A percentile compares a stretch with the other conserved stretches of the same genome.
phyloP scores from a whole-genome alignment of 2,329 filamentous ascomycete species.

The Alternaria sp. region DNA sequence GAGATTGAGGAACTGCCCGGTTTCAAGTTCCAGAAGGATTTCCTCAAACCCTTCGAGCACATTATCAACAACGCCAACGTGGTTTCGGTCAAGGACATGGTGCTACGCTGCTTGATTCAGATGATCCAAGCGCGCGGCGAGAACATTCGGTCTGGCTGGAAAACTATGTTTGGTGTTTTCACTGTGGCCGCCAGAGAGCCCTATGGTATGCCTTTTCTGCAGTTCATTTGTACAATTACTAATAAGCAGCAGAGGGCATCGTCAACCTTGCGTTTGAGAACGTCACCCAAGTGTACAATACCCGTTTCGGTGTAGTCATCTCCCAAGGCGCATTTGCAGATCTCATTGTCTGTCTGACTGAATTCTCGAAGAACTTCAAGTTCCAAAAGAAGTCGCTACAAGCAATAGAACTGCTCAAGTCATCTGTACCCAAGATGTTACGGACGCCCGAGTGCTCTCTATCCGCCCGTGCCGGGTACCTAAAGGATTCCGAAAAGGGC shows the following conservation, averaged over 20 bases:
- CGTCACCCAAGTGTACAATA: slow-evolving; percentile 93
- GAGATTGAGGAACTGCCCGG: slow-evolving; percentile 96
- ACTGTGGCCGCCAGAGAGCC: slow-evolving; percentile 92
- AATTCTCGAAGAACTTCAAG: slow-evolving; percentile 97
- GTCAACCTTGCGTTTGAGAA: slow-evolving; percentile 98
- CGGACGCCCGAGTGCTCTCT: slow-evolving; percentile 94
- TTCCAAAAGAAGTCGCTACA: slow-evolving; percentile 99
- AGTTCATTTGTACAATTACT: slow-evolving; percentile 6
- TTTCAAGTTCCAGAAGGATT: slow-evolving; percentile 99
- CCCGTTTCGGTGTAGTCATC: slow-evolving; percentile 93
- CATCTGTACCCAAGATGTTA: slow-evolving; percentile 92
- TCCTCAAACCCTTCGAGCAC: slow-evolving; percentile 97
- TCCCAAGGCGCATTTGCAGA: slow-evolving; percentile 97
- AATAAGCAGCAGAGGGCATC: slow-evolving; percentile 73
- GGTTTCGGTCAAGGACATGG: slow-evolving; percentile 95
- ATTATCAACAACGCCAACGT: slow-evolving; percentile 93
- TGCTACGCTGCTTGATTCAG: slow-evolving; percentile 92
- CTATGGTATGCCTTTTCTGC: slow-evolving; percentile 62
- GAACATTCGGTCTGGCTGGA: slow-evolving; percentile 97
- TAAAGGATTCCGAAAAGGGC: slow-evolving; percentile 56
- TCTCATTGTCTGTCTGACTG: slow-evolving; percentile 91
- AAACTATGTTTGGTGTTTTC: slow-evolving; percentile 99
- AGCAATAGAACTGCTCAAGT: slow-evolving; percentile 93
- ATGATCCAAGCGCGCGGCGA: slow-evolving; percentile 98
- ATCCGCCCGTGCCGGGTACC: slow-evolving; percentile 67